Evolutionary conservation across 2,329 filamentous ascomycete genomes (phyloP).

Genomic region (Arachnomyces sp.): DNA sequence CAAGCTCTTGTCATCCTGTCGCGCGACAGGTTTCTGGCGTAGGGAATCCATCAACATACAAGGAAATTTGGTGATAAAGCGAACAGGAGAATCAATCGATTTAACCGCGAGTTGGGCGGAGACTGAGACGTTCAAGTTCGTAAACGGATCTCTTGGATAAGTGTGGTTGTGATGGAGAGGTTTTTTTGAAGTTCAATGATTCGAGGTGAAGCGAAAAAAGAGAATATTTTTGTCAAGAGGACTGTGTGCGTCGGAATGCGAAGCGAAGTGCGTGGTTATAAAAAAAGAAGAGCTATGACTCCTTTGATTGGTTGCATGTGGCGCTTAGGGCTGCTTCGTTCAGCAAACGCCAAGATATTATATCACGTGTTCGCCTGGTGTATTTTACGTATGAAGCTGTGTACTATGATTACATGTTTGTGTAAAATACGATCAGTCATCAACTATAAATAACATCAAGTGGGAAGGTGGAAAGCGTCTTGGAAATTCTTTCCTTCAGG

Average conservation of each 20-base stretch:
- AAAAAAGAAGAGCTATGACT: no score
- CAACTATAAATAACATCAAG: no score
- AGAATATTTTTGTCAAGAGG: neutral
- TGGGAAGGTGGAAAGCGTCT: no score
- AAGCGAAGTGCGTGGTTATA: neutral
- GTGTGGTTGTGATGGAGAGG: conserved; percentile 20
- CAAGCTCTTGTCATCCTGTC: conserved; percentile 1
- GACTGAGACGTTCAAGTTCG: conserved; percentile 98
- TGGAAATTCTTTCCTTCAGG: no score
- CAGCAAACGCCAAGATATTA: no score
- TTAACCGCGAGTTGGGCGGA: conserved; percentile 98
- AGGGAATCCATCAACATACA: conserved; percentile 5
- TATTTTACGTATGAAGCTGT: no score
- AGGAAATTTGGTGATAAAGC: conserved; percentile 11
- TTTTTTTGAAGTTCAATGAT: conserved; percentile 21
- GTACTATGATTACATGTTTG: no score
- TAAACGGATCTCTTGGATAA: conserved; percentile 4
- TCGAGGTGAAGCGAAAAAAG: conserved; percentile 11
- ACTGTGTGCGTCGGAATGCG: neutral
- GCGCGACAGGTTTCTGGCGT: no score
- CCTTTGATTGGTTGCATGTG: no score
- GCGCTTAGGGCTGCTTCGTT: no score
- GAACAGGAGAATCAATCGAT: conserved; percentile 79
- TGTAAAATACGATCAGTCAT: no score
- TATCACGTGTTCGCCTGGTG: no score